Conservation (phyloP, 1,284 basidiomycete genomes). For the Ustilago loliicola region DNA sequence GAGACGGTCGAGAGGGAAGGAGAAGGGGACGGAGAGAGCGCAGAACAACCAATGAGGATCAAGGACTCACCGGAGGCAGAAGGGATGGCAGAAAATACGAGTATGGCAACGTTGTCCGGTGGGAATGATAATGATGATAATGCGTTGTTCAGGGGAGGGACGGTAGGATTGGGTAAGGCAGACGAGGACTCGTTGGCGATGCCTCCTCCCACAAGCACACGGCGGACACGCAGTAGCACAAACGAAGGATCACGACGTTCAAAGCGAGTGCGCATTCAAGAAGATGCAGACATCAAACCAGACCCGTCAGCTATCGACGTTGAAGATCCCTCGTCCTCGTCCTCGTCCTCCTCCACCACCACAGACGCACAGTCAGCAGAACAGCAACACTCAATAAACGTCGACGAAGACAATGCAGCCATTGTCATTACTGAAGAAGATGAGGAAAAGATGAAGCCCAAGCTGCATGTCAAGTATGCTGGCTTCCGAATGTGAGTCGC, state of each 20-base stretch:
- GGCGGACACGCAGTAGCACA: constrained; percentile 17
- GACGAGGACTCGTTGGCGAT: constrained; percentile 24
- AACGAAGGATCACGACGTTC: constrained; percentile 17
- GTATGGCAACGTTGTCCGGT: constrained; percentile 24
- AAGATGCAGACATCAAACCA: constrained; percentile 30
- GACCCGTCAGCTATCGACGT: constrained; percentile 10
- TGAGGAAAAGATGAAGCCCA: constrained; percentile 57
- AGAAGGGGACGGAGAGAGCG: constrained; percentile 20
- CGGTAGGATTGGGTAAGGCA: background rate
- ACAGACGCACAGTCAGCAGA: constrained; percentile 1
- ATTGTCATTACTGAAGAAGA: constrained; percentile 51
- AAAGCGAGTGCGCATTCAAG: constrained; percentile 41
- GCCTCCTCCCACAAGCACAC: constrained; percentile 34
- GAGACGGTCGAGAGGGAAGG: constrained; percentile 13
- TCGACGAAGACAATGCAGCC: constrained; percentile 20
- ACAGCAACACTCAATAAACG: constrained; percentile 1
- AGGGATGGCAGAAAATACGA: constrained; percentile 11
- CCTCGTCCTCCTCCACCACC: background rate
- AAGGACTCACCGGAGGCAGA: constrained; percentile 47
- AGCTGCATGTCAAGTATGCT: constrained; percentile 48
- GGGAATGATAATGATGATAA: constrained; percentile 25
- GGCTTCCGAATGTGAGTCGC: constrained; percentile 53
- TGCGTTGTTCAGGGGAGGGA: constrained; percentile 22
- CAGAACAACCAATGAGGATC: constrained; percentile 26
- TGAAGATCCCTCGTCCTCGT: background rate